These are phyloP conservation scores for Sphagnum contortum DNA, from an alignment of 225 moss, liverwort and hornwort species.

Conservation along the genomic window DNA sequence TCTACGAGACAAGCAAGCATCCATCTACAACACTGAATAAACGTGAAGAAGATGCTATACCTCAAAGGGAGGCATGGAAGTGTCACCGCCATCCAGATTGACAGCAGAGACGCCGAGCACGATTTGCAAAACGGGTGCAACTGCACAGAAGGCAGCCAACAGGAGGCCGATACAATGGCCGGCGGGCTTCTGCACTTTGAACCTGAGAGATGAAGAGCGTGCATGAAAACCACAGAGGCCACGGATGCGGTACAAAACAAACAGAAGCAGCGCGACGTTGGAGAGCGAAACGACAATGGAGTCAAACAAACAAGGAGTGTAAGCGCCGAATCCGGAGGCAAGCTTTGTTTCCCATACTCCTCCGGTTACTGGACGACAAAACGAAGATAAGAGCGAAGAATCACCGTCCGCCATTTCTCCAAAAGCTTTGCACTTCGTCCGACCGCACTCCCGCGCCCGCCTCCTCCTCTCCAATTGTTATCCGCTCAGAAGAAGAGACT, in stretches of 20 bases:
- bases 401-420: no score
- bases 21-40: no score
- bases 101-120: slow-evolving; percentile 17
- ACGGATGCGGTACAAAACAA: slow-evolving; percentile 17
- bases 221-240: neutral
- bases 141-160: slow-evolving; percentile 16
- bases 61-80: slow-evolving; percentile 24
- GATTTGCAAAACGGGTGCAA: slow-evolving; percentile 17
- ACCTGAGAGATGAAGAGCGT: neutral
- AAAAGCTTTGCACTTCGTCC: no score
- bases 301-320: slow-evolving; percentile 26
- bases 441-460: no score
- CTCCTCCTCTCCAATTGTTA: no score
- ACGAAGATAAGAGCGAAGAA: neutral
- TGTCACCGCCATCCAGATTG: slow-evolving; percentile 10
- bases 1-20: no score
- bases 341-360: slow-evolving; percentile 34
- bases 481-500: no score
- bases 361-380: slow-evolving; percentile 19
- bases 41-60: neutral
- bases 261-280: slow-evolving; percentile 9
- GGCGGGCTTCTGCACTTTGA: slow-evolving; percentile 6
- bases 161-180: slow-evolving; percentile 18
- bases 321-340: slow-evolving; percentile 22
- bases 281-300: slow-evolving; percentile 22